These are phyloP conservation scores for Obelidium mucronatum DNA, from an alignment of 192 early-diverging fungal genomes.

Conservation along the genomic window DNA sequence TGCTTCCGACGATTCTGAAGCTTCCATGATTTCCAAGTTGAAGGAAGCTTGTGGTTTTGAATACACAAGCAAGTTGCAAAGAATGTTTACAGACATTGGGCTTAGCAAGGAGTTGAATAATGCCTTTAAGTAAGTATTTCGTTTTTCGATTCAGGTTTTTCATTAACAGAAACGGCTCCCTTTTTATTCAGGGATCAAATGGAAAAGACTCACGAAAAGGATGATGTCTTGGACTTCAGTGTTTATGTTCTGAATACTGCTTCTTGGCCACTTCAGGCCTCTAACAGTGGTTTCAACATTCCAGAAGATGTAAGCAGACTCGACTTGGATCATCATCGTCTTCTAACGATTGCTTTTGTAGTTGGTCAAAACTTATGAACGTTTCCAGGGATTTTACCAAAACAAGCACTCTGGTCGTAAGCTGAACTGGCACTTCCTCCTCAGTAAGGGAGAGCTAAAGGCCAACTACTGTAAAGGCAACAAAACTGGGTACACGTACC, in stretches of 20 bases:
- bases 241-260: conserved; percentile 88
- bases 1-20: conserved; percentile 90
- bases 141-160: background rate
- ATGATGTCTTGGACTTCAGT: conserved; percentile 73
- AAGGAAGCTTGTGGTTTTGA: conserved; percentile 92
- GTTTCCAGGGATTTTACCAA: conserved; percentile 88
- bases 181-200: conserved; percentile 47
- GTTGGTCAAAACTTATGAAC: conserved; percentile 83
- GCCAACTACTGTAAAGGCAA: conserved; percentile 82
- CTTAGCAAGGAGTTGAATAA: conserved; percentile 91
- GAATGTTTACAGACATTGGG: conserved; percentile 96
- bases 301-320: conserved; percentile 79
- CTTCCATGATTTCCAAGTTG: conserved; percentile 92
- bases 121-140: conserved; percentile 72
- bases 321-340: no score
- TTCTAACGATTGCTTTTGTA: conserved; percentile 35
- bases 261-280: conserved; percentile 87
- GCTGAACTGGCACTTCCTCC: conserved; percentile 94
- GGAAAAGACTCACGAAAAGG: conserved; percentile 51
- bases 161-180: no score
- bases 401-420: conserved; percentile 88
- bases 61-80: conserved; percentile 92
- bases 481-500: conserved; percentile 80
- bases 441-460: conserved; percentile 91
- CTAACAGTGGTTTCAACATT: conserved; percentile 81